Evolutionary conservation across 495 filamentous ascomycete species (phyloP).

Genomic region (Podospora comata): DNA sequence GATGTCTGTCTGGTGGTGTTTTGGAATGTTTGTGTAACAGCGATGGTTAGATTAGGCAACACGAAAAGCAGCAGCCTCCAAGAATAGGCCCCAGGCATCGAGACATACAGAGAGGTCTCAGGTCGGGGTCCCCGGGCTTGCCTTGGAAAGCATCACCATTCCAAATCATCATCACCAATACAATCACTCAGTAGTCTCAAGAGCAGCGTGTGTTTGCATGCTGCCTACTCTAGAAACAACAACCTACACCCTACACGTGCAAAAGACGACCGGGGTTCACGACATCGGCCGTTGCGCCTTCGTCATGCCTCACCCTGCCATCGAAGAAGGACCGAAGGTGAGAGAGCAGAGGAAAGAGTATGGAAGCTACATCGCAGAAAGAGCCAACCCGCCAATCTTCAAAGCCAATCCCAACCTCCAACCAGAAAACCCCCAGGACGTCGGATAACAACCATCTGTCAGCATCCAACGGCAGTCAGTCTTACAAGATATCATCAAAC

Average conservation of each 20-base stretch:
- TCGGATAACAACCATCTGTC: background rate
- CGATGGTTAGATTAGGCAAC: constrained; percentile 2
- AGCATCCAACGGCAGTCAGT: background rate
- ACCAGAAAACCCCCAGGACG: background rate
- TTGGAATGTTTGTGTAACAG: background rate
- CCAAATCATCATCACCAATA: background rate
- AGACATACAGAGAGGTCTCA: background rate
- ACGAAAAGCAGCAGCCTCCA: background rate
- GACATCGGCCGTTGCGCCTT: too few species aligned
- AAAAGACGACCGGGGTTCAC: too few species aligned
- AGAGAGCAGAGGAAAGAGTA: too few species aligned
- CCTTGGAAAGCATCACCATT: background rate
- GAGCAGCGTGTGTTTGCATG: background rate
- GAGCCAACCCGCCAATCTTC: background rate
- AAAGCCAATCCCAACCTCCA: background rate
- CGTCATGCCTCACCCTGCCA: too few species aligned
- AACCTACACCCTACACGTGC: too few species aligned
- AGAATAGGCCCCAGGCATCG: constrained; percentile 2
- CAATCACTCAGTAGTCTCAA: background rate
- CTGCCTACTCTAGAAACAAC: background rate
- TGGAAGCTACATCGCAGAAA: background rate
- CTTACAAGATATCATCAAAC: background rate
- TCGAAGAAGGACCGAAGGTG: too few species aligned
- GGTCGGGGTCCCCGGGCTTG: background rate
- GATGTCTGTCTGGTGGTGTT: background rate